Conservation (phyloP, 331 rosid genomes). For the Rhamnella rubrinervis region DNA sequence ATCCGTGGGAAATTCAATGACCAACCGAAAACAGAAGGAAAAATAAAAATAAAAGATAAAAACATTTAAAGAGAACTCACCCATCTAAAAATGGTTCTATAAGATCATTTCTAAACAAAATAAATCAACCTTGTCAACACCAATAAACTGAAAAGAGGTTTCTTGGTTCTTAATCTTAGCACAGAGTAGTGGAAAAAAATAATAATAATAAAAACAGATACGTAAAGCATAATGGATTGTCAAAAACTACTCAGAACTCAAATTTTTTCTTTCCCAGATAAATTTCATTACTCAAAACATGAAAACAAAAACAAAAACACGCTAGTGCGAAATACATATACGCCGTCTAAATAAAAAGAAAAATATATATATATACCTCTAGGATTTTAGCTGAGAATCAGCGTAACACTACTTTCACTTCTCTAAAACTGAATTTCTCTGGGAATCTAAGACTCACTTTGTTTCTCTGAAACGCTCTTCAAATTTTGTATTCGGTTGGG, state of each 20-base stretch:
- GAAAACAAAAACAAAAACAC: too few species aligned
- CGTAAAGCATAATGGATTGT: neutral
- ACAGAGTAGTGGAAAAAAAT: too few species aligned
- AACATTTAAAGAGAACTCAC: neutral
- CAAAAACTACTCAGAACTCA: neutral
- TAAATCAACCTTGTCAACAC: neutral
- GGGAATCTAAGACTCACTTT: too few species aligned
- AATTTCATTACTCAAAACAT: too few species aligned
- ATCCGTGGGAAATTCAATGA: neutral
- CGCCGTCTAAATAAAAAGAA: too few species aligned
- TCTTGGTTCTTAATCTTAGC: too few species aligned
- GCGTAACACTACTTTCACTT: too few species aligned
- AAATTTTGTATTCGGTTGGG: neutral
- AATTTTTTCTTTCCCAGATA: neutral
- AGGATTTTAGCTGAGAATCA: too few species aligned
- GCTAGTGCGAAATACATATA: too few species aligned
- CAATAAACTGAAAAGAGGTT: neutral
- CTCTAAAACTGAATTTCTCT: too few species aligned
- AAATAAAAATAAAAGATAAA: neutral
- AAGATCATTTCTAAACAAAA: neutral
- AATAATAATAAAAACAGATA: neutral
- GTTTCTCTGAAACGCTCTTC: conserved; percentile 7
- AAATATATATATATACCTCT: too few species aligned
- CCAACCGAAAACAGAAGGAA: neutral
- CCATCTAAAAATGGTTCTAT: neutral